Conservation (phyloP, 768 basidiomycete species). For the Boletellus emodensis region DNA sequence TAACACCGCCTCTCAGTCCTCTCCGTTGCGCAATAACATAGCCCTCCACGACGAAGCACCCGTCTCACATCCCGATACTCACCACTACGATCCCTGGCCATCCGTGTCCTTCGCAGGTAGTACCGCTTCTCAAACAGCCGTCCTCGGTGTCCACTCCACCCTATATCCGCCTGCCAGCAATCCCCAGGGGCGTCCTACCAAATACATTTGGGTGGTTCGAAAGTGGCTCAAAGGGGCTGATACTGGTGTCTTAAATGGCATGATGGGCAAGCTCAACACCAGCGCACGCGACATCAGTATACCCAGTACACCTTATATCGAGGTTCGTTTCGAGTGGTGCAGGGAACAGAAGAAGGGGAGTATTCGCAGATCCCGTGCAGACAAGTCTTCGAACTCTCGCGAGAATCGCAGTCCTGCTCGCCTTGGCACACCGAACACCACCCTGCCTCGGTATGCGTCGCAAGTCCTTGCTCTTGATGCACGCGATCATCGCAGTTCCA, state of each 20-base stretch:
- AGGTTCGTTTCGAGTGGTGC: constrained; percentile 80
- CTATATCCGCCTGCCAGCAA: constrained; percentile 47
- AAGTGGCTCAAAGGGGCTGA: constrained; percentile 67
- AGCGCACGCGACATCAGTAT: constrained; percentile 22
- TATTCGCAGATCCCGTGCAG: constrained; percentile 18
- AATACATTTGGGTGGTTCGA: constrained; percentile 74
- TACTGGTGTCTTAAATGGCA: constrained; percentile 41
- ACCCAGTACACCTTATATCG: constrained; percentile 40
- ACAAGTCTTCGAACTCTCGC: constrained; percentile 12
- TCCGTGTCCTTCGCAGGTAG: constrained; percentile 11
- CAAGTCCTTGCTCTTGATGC: constrained; percentile 10
- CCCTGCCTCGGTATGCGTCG: constrained; percentile 3
- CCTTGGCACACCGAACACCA: constrained; percentile 6
- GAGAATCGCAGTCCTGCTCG: constrained; percentile 13
- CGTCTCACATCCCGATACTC: constrained; percentile 7
- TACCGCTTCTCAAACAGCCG: constrained; percentile 36
- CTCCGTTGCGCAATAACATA: constrained; percentile 6
- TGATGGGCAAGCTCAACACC: constrained; percentile 38
- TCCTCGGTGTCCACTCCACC: constrained; percentile 69
- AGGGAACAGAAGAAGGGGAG: constrained; percentile 32
- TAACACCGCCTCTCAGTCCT: constrained; percentile 19
- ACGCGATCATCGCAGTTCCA: constrained; percentile 36
- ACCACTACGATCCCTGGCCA: constrained; percentile 11
- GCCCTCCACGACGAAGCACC: constrained; percentile 18
- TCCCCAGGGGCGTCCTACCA: constrained; percentile 37